phyloP scores from a whole-genome alignment of 2,329 filamentous ascomycete genomes.

The Tolypocladium tundrense region DNA sequence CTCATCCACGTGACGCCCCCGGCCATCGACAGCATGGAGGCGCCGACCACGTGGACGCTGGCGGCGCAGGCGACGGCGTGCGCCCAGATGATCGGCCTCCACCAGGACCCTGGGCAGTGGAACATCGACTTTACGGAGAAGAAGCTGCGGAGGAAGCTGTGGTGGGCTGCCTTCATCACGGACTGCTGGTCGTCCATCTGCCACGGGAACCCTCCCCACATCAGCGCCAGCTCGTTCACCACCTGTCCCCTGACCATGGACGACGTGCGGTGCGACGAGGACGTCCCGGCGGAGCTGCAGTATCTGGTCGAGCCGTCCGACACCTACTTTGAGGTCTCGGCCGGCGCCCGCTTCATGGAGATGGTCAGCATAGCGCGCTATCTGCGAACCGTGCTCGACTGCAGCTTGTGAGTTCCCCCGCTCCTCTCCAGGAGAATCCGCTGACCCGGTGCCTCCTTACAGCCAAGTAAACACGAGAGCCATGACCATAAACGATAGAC shows the following conservation, averaged over 20 bases:
- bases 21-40: conserved; percentile 34
- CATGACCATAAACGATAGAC: conserved; percentile 7
- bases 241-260: conserved; percentile 28
- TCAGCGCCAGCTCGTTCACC: conserved; percentile 27
- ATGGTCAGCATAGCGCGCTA: conserved; percentile 19
- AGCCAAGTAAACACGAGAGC: conserved; percentile 15
- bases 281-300: conserved; percentile 23
- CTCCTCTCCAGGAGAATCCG: not conserved
- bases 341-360: conserved; percentile 27
- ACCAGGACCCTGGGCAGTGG: conserved; percentile 31
- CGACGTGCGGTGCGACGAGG: conserved; percentile 31
- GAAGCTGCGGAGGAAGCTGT: conserved; percentile 30
- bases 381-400: conserved; percentile 21
- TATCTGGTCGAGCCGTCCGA: conserved; percentile 23
- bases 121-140: conserved; percentile 31
- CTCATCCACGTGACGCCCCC: conserved; percentile 34
- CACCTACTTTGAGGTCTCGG: conserved; percentile 19
- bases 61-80: conserved; percentile 31
- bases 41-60: conserved; percentile 32
- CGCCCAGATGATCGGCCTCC: conserved; percentile 35
- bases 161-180: conserved; percentile 32
- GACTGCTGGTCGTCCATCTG: conserved; percentile 35
- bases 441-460: conserved; percentile 4
- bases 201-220: conserved; percentile 36
- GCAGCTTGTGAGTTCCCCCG: conserved; percentile 18